Evolutionary conservation across 345 rosid genomes (phyloP).

Genomic region (Ceriops decandra): DNA sequence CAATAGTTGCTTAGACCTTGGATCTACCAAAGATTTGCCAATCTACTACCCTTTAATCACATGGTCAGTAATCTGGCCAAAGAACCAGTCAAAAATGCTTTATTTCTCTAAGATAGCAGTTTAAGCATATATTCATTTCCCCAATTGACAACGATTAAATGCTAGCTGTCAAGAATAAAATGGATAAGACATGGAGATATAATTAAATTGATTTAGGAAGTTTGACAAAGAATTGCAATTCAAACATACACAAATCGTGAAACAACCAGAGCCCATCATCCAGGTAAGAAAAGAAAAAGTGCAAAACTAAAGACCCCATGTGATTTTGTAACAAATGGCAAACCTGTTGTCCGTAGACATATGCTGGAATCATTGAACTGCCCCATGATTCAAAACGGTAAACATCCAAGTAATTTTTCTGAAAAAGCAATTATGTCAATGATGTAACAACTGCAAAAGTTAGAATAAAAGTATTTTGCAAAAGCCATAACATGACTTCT

Average conservation of each 20-base stretch:
- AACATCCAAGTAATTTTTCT: constrained; percentile 94
- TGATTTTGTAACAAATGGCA: constrained; percentile 14
- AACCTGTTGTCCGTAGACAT: constrained; percentile 84
- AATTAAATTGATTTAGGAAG: background rate
- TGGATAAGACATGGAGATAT: too few species aligned
- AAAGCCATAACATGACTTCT: constrained; percentile 10
- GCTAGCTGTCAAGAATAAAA: too few species aligned
- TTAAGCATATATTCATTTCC: constrained; percentile 5
- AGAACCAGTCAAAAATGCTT: background rate
- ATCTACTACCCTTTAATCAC: background rate
- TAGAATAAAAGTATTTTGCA: background rate
- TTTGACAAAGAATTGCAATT: background rate
- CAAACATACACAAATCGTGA: background rate
- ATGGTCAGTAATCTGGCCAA: background rate
- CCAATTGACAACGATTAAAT: too few species aligned
- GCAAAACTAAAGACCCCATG: background rate
- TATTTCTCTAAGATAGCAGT: background rate
- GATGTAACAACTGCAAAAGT: too few species aligned
- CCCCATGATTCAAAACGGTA: constrained; percentile 99
- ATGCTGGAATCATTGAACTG: constrained; percentile 83
- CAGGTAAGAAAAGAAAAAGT: constrained; percentile 11
- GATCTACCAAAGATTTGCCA: background rate
- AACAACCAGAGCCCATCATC: background rate
- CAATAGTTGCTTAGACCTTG: background rate
- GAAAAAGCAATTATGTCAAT: constrained; percentile 25